Conservation (phyloP, 2,329 filamentous ascomycete genomes). For the Chaetomium sp. region DNA sequence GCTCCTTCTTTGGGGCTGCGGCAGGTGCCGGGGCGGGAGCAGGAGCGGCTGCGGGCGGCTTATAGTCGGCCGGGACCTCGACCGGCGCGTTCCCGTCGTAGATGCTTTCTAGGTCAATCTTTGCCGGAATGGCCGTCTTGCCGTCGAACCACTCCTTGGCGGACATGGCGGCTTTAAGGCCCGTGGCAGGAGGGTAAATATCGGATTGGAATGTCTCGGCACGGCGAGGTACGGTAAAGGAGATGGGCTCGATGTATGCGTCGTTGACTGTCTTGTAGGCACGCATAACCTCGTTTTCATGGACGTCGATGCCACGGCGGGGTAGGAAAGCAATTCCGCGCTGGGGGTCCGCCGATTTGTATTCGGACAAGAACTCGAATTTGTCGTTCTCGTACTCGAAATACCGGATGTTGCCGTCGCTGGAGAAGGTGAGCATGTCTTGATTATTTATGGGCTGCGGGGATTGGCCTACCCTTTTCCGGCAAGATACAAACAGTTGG, state of each 20-base stretch:
- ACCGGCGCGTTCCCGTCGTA: conserved; percentile 82
- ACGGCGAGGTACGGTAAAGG: conserved; percentile 92
- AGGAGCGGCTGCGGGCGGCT: conserved; percentile 51
- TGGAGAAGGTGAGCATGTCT: conserved; percentile 42
- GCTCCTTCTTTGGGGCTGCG: conserved; percentile 57
- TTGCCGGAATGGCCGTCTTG: conserved; percentile 80
- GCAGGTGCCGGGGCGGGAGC: conserved; percentile 43
- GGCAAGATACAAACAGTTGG: conserved; percentile 91
- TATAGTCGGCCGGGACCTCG: conserved; percentile 73
- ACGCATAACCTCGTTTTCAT: conserved; percentile 95
- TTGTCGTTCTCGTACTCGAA: conserved; percentile 99
- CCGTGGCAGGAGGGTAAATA: conserved; percentile 86
- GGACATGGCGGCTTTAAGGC: conserved; percentile 77
- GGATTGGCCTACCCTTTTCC: conserved; percentile 78
- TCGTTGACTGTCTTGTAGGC: conserved; percentile 98
- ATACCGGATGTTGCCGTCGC: conserved; percentile 98
- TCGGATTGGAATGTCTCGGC: conserved; percentile 96
- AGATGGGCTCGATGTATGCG: conserved; percentile 90
- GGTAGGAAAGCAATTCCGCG: conserved; percentile 92
- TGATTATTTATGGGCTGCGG: background rate
- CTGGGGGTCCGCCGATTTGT: conserved; percentile 95
- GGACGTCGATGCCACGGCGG: conserved; percentile 91
- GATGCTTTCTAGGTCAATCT: conserved; percentile 90
- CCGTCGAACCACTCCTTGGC: conserved; percentile 83
- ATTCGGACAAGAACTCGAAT: conserved; percentile 94